Percentiles rank a stretch among this genome's conserved stretches.
These are phyloP conservation scores for Aristolochia fimbriata DNA, from an alignment of 164 flowering plant genomes.

Conservation along the genomic window DNA sequence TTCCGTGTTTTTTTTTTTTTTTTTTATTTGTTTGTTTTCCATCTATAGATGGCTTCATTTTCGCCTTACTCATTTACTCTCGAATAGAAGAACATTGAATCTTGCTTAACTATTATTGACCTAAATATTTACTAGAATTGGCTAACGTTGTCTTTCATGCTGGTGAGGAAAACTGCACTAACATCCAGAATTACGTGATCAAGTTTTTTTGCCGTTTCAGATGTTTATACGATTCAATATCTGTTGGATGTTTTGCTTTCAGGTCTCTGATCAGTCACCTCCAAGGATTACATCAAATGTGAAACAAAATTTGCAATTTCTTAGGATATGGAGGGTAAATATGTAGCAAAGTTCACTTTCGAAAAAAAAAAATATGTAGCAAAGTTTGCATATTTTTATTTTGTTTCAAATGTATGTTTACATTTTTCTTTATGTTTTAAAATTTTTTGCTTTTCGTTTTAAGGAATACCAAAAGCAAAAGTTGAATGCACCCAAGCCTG, in stretches of 20 bases:
- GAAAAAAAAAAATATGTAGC: too few relatives aligned
- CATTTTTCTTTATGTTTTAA: neutral
- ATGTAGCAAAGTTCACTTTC: too few relatives aligned
- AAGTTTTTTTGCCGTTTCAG: neutral
- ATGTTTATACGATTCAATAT: too few relatives aligned
- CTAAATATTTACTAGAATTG: neutral
- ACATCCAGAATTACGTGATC: neutral
- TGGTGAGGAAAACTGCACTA: neutral
- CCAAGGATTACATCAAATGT: slow-evolving; percentile 92
- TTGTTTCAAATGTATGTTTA: neutral
- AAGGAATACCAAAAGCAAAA: slow-evolving; percentile 71
- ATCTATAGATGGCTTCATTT: neutral
- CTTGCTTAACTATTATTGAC: neutral
- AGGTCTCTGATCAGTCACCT: slow-evolving; percentile 54
- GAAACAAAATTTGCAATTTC: slow-evolving; percentile 84
- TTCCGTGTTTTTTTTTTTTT: too few relatives aligned
- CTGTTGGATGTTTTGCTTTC: neutral
- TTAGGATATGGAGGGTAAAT: slow-evolving; percentile 70
- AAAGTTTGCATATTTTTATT: neutral
- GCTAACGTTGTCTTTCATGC: neutral
- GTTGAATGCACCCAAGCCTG: slow-evolving; percentile 54
- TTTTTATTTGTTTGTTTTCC: neutral
- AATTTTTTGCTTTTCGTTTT: slow-evolving; percentile 2
- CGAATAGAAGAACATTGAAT: neutral
- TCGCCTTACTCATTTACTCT: neutral